A percentile compares a stretch with the other conserved stretches of the same genome.
Evolutionary conservation across 1,284 basidiomycete species (phyloP).

Genomic region (Hortiboletus rubellus): DNA sequence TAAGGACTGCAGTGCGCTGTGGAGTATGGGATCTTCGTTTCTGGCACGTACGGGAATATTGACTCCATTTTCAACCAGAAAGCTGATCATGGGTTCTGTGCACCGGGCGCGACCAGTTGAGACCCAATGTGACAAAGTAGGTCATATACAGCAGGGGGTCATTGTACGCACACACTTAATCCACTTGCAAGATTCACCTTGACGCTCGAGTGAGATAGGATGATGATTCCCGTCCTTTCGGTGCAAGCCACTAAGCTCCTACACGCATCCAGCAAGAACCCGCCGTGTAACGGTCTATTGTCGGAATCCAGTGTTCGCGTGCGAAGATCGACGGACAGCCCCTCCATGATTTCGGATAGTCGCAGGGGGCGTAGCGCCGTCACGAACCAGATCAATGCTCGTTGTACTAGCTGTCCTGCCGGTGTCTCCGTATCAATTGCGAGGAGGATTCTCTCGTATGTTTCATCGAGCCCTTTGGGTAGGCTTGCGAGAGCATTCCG

Average conservation of each 20-base stretch:
- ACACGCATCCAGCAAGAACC: neutral
- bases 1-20: neutral
- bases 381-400: neutral
- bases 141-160: neutral
- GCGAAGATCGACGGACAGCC: no score
- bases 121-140: neutral
- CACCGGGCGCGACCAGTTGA: no score
- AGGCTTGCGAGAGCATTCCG: neutral
- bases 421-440: neutral
- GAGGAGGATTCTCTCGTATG: neutral
- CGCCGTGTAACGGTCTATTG: neutral
- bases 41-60: no score
- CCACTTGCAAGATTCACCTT: neutral
- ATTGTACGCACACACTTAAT: neutral
- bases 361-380: neutral
- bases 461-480: constrained; percentile 1
- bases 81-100: no score
- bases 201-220: neutral
- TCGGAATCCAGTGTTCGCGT: neutral
- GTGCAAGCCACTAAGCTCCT: neutral
- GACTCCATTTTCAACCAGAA: neutral
- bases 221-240: neutral
- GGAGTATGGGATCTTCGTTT: neutral
- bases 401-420: neutral
- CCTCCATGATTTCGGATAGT: neutral